A percentile compares a stretch with the other conserved stretches of the same genome.
phyloP scores from a whole-genome alignment of 176 grass and related monocot species.

The Cenchrus purpureus region DNA sequence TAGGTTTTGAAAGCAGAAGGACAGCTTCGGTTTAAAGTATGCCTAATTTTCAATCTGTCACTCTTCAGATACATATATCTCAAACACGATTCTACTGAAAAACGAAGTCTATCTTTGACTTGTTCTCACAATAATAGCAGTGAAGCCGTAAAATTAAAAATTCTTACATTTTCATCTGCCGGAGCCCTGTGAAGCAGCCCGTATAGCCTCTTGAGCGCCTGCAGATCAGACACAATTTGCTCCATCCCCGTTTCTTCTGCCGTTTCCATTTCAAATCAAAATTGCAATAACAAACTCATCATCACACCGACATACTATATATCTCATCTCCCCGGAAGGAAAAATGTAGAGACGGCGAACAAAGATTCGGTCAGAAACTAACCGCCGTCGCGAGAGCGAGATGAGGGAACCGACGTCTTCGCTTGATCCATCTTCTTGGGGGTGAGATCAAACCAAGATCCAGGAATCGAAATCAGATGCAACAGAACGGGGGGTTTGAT shows the following conservation, averaged over 20 bases:
- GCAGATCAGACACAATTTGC: conserved; percentile 53
- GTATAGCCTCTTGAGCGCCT: conserved; percentile 64
- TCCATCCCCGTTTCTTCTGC: conserved; percentile 42
- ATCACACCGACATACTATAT: too few relatives aligned
- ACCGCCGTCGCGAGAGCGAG: background rate
- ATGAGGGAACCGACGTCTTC: background rate
- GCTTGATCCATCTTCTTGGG: conserved; percentile 11
- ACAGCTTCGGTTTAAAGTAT: too few relatives aligned
- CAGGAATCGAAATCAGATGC: too few relatives aligned
- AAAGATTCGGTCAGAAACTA: background rate
- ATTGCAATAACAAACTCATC: background rate
- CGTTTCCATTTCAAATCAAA: background rate
- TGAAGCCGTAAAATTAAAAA: too few relatives aligned
- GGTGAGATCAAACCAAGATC: too few relatives aligned
- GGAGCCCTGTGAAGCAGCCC: conserved; percentile 46
- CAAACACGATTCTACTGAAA: too few relatives aligned
- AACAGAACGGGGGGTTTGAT: too few relatives aligned
- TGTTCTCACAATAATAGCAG: too few relatives aligned
- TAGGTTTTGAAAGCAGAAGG: background rate
- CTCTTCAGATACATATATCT: too few relatives aligned
- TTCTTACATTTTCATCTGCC: conserved; percentile 26
- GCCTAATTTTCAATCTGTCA: too few relatives aligned
- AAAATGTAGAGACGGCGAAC: background rate
- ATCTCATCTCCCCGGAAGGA: background rate
- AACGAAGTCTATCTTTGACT: too few relatives aligned